A percentile compares a stretch with the other conserved stretches of the same genome.
phyloP scores from a whole-genome alignment of 2,329 filamentous ascomycete species.

The Paraphaeosphaeria minitans region DNA sequence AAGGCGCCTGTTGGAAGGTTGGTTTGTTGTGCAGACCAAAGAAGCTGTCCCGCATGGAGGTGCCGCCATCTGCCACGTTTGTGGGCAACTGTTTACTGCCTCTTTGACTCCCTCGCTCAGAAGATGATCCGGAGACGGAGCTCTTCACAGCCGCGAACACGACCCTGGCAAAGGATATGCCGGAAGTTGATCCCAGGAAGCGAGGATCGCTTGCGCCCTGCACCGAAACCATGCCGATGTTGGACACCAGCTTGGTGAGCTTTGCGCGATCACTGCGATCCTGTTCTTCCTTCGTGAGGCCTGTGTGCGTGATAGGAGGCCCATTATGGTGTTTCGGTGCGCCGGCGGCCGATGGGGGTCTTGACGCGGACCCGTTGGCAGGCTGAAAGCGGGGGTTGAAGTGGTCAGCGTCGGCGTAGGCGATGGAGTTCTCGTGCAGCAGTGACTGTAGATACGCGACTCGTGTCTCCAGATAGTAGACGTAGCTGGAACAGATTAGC shows the following conservation, averaged over 20 bases:
- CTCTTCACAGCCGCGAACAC: constrained; percentile 93
- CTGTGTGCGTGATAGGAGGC: constrained; percentile 20
- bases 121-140: constrained; percentile 61
- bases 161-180: constrained; percentile 91
- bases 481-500: constrained; percentile 66
- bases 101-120: constrained; percentile 67
- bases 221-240: constrained; percentile 76
- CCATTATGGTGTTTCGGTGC: constrained; percentile 30
- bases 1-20: constrained; percentile 81
- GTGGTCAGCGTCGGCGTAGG: constrained; percentile 71
- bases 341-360: constrained; percentile 21
- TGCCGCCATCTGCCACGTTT: constrained; percentile 62
- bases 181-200: constrained; percentile 82
- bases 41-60: constrained; percentile 92
- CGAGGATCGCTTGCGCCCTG: constrained; percentile 78
- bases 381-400: constrained; percentile 58
- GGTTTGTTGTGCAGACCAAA: constrained; percentile 94
- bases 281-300: constrained; percentile 40
- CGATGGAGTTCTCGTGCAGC: constrained; percentile 69
- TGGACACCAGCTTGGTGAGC: constrained; percentile 69
- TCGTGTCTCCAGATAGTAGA: constrained; percentile 90
- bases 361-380: constrained; percentile 37
- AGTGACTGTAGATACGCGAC: constrained; percentile 82
- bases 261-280: constrained; percentile 64
- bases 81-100: constrained; percentile 61